These are phyloP conservation scores for Parachlorella kessleri DNA, from an alignment of 139 green algal species.

Conservation along the genomic window DNA sequence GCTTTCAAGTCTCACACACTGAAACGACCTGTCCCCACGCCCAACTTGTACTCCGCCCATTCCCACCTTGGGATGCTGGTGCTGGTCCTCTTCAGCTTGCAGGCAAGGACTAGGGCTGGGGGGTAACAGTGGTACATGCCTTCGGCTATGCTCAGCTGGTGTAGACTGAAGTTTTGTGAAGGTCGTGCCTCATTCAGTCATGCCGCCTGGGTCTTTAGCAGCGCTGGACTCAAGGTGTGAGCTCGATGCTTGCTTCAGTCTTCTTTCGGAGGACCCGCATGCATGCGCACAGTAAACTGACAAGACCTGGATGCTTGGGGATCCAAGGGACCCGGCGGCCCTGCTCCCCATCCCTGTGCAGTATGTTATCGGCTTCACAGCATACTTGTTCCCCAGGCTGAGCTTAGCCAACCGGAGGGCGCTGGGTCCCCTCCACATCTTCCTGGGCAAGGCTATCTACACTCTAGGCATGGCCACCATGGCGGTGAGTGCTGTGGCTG, in stretches of 20 bases:
- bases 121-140: too few species aligned
- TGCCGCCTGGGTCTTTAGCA: too few species aligned
- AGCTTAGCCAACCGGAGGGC: conserved; percentile 1
- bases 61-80: conserved; percentile 35
- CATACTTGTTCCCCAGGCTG: conserved; percentile 45
- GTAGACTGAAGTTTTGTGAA: neutral
- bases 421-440: conserved; percentile 43
- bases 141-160: neutral
- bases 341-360: conserved; percentile 37
- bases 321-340: too few species aligned
- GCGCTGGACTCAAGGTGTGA: too few species aligned
- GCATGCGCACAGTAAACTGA: too few species aligned
- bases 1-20: conserved; percentile 65
- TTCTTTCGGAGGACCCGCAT: too few species aligned
- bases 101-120: conserved; percentile 50
- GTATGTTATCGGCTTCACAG: conserved; percentile 23
- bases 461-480: conserved; percentile 43
- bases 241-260: too few species aligned
- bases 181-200: neutral
- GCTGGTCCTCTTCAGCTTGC: conserved; percentile 35
- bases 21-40: conserved; percentile 59
- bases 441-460: conserved; percentile 36
- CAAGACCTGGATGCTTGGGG: too few species aligned
- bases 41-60: conserved; percentile 73
- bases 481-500: conserved; percentile 1